These are phyloP conservation scores for Didymellaceae sp. DNA, from an alignment of 2,329 filamentous ascomycete species.

Conservation along the genomic window DNA sequence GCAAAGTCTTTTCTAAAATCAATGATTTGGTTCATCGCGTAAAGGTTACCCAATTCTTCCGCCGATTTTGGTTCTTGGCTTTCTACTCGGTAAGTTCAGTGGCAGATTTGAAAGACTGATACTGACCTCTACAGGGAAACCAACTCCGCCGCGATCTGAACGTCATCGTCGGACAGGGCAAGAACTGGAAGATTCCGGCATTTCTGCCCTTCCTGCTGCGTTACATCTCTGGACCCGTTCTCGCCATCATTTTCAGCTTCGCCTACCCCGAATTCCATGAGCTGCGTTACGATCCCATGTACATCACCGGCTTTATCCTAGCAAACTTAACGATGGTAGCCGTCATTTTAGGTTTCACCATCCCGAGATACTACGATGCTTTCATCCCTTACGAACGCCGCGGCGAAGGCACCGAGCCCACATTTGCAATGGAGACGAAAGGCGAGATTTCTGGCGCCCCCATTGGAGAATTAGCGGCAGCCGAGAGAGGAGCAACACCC, in stretches of 20 bases:
- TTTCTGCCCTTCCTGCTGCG: conserved; percentile 57
- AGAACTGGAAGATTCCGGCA: conserved; percentile 63
- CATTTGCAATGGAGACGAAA: conserved; percentile 36
- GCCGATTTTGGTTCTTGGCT: conserved; percentile 60
- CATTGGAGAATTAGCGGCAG: conserved; percentile 8
- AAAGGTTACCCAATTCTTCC: conserved; percentile 41
- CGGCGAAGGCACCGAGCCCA: conserved; percentile 53
- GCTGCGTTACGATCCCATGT: conserved; percentile 43
- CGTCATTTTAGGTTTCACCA: conserved; percentile 57
- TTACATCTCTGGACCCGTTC: conserved; percentile 42
- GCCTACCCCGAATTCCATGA: conserved; percentile 44
- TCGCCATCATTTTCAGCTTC: conserved; percentile 46
- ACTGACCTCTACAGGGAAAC: conserved; percentile 53
- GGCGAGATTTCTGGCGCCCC: conserved; percentile 31
- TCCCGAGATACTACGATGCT: conserved; percentile 62
- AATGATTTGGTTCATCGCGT: too few species aligned
- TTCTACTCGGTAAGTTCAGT: conserved; percentile 62
- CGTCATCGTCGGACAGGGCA: conserved; percentile 59
- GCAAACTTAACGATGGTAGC: conserved; percentile 50
- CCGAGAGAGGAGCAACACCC: conserved; percentile 3
- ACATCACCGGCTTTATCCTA: conserved; percentile 45
- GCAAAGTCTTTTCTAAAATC: too few species aligned
- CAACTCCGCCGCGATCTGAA: conserved; percentile 64
- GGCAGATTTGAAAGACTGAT: background rate
- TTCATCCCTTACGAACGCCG: conserved; percentile 58